These are phyloP conservation scores for Urochloa ruziziensis DNA, from an alignment of 176 grass and related monocot species.

Conservation along the genomic window DNA sequence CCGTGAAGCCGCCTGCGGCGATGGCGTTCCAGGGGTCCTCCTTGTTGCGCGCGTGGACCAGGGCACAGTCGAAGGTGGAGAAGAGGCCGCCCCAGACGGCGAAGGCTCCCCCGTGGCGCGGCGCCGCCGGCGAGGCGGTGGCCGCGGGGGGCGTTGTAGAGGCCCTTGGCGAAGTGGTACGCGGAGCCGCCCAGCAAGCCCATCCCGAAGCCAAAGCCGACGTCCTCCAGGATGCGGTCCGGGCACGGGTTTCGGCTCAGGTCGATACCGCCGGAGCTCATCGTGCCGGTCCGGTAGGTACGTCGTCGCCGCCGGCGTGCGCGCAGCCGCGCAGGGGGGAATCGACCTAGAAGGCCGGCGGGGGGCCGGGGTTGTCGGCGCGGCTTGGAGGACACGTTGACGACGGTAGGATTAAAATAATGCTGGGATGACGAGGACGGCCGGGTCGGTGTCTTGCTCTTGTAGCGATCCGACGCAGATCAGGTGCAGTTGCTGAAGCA, in stretches of 20 bases:
- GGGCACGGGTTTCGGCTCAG: constrained; percentile 43
- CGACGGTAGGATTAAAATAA: no score
- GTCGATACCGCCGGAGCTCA: not conserved
- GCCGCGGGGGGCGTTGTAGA: constrained; percentile 50
- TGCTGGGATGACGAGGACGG: no score
- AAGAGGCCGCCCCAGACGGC: constrained; percentile 56
- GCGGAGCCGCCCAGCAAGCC: constrained; percentile 53
- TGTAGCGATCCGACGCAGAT: no score
- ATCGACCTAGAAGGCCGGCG: no score
- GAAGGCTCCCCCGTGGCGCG: constrained; percentile 39
- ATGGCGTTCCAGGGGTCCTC: constrained; percentile 79
- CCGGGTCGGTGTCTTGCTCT: no score
- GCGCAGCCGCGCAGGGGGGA: no score
- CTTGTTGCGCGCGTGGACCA: constrained; percentile 59
- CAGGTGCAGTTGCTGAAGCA: no score
- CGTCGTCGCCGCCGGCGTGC: no score
- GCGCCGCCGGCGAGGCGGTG: constrained; percentile 49
- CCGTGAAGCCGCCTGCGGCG: constrained; percentile 38
- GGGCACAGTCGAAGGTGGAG: constrained; percentile 55
- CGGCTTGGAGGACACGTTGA: no score
- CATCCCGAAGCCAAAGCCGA: constrained; percentile 40
- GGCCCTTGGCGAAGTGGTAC: constrained; percentile 59
- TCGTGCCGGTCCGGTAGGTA: no score
- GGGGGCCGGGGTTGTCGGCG: no score
- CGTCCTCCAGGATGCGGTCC: constrained; percentile 51